Conservation (phyloP, 2,329 filamentous ascomycete genomes). For the Colletotrichum orbiculare region DNA sequence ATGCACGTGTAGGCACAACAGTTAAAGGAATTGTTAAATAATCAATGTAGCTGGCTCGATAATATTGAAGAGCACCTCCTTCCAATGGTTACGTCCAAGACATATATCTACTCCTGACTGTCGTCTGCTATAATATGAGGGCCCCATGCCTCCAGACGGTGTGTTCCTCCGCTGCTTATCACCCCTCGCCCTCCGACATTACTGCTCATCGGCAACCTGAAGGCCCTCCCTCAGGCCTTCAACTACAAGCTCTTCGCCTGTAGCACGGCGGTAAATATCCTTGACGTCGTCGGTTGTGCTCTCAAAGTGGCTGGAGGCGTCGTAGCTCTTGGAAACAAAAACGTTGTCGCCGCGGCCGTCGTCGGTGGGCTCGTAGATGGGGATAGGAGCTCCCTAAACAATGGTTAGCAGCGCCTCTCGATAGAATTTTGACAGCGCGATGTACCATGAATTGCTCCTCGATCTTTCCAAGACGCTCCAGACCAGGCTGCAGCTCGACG, state of each 20-base stretch:
- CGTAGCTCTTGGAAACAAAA: slow-evolving; percentile 98
- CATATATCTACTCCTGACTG: slow-evolving; percentile 31
- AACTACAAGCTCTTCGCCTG: slow-evolving; percentile 87
- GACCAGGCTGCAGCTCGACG: slow-evolving; percentile 90
- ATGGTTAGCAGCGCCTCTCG: slow-evolving; percentile 5
- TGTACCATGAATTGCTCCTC: slow-evolving; percentile 95
- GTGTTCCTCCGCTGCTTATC: slow-evolving; percentile 10
- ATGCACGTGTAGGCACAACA: not conserved
- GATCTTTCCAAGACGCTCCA: slow-evolving; percentile 91
- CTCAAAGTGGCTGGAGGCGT: slow-evolving; percentile 98
- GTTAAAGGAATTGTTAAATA: not conserved
- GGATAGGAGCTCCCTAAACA: slow-evolving; percentile 79
- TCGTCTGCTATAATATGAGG: slow-evolving; percentile 28
- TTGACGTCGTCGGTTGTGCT: slow-evolving; percentile 90
- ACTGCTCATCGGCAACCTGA: slow-evolving; percentile 76
- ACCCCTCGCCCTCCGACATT: slow-evolving; percentile 32
- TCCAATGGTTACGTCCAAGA: slow-evolving; percentile 31
- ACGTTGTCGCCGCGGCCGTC: slow-evolving; percentile 88
- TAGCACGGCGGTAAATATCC: slow-evolving; percentile 88
- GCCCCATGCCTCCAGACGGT: slow-evolving; percentile 29
- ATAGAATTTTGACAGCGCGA: not conserved
- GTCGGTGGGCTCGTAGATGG: slow-evolving; percentile 90
- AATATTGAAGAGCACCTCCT: slow-evolving; percentile 28
- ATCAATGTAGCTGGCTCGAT: slow-evolving; percentile 22
- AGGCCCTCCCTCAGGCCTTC: slow-evolving; percentile 86